Evolutionary conservation across 495 filamentous ascomycete species (phyloP).

Genomic region (Xylaria nigripes): DNA sequence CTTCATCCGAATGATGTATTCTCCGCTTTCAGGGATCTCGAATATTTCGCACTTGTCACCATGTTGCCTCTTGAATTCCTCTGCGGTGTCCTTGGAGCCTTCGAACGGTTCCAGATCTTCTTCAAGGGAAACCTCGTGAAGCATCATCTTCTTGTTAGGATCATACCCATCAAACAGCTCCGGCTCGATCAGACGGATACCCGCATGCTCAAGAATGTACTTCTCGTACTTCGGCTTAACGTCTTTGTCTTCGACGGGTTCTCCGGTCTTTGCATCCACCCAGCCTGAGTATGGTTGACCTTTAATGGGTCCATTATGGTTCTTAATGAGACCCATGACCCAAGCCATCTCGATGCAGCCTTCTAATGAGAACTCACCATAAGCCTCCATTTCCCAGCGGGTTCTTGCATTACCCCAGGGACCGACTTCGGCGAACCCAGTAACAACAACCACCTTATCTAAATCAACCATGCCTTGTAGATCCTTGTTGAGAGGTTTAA

Average conservation of each 20-base stretch:
- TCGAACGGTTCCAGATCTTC: slow-evolving; percentile 97
- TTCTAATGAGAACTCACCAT: slow-evolving; percentile 93
- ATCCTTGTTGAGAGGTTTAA: slow-evolving; percentile 76
- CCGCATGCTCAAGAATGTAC: slow-evolving; percentile 89
- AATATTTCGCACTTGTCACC: slow-evolving; percentile 97
- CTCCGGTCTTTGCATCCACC: slow-evolving; percentile 89
- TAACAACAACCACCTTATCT: slow-evolving; percentile 94
- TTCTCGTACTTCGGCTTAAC: slow-evolving; percentile 95
- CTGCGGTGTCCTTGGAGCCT: slow-evolving; percentile 90
- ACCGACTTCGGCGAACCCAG: slow-evolving; percentile 91
- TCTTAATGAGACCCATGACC: slow-evolving; percentile 99
- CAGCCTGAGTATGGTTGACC: slow-evolving; percentile 94
- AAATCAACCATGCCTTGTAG: slow-evolving; percentile 98
- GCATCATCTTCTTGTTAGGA: slow-evolving; percentile 94
- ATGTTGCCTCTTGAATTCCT: slow-evolving; percentile 95
- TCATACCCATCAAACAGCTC: slow-evolving; percentile 97
- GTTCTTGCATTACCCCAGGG: slow-evolving; percentile 98
- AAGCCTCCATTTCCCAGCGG: slow-evolving; percentile 98
- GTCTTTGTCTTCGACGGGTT: slow-evolving; percentile 97
- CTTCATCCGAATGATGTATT: slow-evolving; percentile 87
- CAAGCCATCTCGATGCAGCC: slow-evolving; percentile 99
- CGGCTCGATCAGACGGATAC: slow-evolving; percentile 95
- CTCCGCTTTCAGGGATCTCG: slow-evolving; percentile 87
- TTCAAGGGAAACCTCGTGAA: slow-evolving; percentile 94
- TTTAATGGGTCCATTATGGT: slow-evolving; percentile 97